phyloP scores from a whole-genome alignment of 1,284 basidiomycete species.

The Rhodotorula sp. region DNA sequence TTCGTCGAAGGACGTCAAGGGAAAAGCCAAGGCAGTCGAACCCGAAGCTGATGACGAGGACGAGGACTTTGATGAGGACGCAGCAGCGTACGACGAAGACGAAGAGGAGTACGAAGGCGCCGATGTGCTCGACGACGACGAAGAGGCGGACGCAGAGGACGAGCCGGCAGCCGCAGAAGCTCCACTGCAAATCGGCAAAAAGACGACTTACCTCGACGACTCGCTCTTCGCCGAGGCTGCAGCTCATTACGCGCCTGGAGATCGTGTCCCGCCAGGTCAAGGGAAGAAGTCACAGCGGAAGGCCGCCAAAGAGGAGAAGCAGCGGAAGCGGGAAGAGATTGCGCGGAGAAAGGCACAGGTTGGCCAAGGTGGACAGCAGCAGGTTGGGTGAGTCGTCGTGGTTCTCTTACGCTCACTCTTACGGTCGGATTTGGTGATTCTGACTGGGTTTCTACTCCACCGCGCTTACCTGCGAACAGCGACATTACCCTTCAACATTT shows the following conservation, averaged over 20 bases:
- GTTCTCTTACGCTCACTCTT: neutral
- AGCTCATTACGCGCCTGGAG: slow-evolving; percentile 19
- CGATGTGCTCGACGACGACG: neutral
- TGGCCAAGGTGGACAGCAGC: slow-evolving; percentile 19
- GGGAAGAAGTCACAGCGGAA: slow-evolving; percentile 24
- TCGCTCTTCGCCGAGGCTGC: slow-evolving; percentile 33
- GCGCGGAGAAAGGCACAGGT: slow-evolving; percentile 21
- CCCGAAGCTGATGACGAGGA: slow-evolving; percentile 5
- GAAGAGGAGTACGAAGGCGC: neutral
- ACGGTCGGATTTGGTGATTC: too few relatives aligned
- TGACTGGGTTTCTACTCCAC: neutral
- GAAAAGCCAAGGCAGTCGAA: slow-evolving; percentile 12
- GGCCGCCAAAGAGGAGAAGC: slow-evolving; percentile 21
- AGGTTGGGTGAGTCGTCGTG: slow-evolving; percentile 26
- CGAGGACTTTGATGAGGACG: slow-evolving; percentile 6
- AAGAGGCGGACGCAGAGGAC: neutral
- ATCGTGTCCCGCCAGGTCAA: slow-evolving; percentile 2
- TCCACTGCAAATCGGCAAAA: slow-evolving; percentile 21
- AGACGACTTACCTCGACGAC: slow-evolving; percentile 39
- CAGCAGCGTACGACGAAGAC: slow-evolving; percentile 14
- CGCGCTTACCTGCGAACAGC: slow-evolving; percentile 5
- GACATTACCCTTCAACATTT: slow-evolving; percentile 37
- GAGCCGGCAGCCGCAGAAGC: neutral
- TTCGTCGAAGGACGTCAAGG: neutral
- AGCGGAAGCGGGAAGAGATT: slow-evolving; percentile 7